Conservation (phyloP, 2,329 filamentous ascomycete species). For the Aspergillus phoenicis region DNA sequence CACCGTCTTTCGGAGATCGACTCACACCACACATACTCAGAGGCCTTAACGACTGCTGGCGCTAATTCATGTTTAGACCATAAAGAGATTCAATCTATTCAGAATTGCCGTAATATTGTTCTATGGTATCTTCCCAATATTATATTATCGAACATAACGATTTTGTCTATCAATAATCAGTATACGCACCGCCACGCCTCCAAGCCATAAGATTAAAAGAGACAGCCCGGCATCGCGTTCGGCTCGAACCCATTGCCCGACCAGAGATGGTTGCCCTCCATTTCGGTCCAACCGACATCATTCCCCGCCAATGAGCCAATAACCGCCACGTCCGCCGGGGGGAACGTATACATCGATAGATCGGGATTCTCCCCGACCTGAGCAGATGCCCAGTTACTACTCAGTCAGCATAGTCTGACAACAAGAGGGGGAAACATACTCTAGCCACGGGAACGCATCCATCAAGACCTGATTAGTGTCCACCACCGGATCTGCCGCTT, state of each 20-base stretch:
- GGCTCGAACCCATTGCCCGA: constrained; percentile 15
- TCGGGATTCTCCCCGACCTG: background rate
- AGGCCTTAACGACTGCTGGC: too few relatives aligned
- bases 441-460: constrained; percentile 19
- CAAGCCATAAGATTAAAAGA: too few relatives aligned
- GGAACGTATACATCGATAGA: constrained; percentile 1
- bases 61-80: too few relatives aligned
- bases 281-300: constrained; percentile 8
- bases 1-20: too few relatives aligned
- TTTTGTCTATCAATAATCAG: too few relatives aligned
- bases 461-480: constrained; percentile 16
- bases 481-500: constrained; percentile 13
- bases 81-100: too few relatives aligned
- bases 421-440: constrained; percentile 8
- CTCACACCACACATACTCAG: too few relatives aligned
- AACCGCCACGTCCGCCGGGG: constrained; percentile 1
- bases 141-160: too few relatives aligned
- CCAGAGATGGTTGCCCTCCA: constrained; percentile 16
- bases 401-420: background rate
- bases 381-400: constrained; percentile 6
- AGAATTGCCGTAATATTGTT: too few relatives aligned
- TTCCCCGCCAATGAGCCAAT: constrained; percentile 3
- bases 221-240: constrained; percentile 10
- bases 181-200: too few relatives aligned
- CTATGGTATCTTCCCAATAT: too few relatives aligned